Base-by-base conservation (phyloP, 192 early-diverging fungal species). In the Coemansia sp. region DNA sequence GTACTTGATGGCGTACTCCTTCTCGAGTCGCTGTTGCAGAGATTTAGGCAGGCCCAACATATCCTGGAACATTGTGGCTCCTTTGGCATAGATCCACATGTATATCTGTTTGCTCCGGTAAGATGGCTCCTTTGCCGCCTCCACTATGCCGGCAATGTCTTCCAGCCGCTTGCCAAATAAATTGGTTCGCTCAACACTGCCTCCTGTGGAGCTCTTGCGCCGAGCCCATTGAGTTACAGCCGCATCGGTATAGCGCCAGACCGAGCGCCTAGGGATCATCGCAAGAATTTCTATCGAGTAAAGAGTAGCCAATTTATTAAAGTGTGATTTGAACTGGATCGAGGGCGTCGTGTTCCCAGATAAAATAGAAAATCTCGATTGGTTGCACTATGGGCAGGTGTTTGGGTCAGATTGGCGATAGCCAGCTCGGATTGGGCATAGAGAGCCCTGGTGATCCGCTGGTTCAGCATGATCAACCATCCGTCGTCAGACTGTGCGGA, bases 51-150 rank as follows among this genome's bases (percentile, higher is more conserved):
- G 48, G 39, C 79, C 81, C 5, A 78, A 50, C 81, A 91, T 88
- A n/a, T 85, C 84, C 21, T 83, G 77, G 36, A 91, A 85, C 38
- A 55, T 55, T 2, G 79, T 80, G 2, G 57, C 61, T n/a, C 89
- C 89, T 63, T 65, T 74, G 11, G 39, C 32, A 31, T 74, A 74
- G 6, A 74, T 67, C 70, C 70, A 74, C 27, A 62, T 46, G 30
- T 67, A 55, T 28, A 74, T 55, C 36, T 74, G 70, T 25, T 46
- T 62, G 55, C 64, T 53, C 14, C 70, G 60, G 35, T 62, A 74
- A 9, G 31, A n/a, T 14, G 58, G 55, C 15, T 9, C 28, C 38
- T 56, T 63, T 53, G 2, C 31, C 25, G 9, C 50, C 15, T 1
- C 40, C 29, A 4, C 56, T 23, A 10, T 62, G 43, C 34, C n/a